Percentiles rank a stretch among this genome's conserved stretches.
phyloP scores from a whole-genome alignment of 768 basidiomycete genomes.

The Macrolepiota dolichaula region DNA sequence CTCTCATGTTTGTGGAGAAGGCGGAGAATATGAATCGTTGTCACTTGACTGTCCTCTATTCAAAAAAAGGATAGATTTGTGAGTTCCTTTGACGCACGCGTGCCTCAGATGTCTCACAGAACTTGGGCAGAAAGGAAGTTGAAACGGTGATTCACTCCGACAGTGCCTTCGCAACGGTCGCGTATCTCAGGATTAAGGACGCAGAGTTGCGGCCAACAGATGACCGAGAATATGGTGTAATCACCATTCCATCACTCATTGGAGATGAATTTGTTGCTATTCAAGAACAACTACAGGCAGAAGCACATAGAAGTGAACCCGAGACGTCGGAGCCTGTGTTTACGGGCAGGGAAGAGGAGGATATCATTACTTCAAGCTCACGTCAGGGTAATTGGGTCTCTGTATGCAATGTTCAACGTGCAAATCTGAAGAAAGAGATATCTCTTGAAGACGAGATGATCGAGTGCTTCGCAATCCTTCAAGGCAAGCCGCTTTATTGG shows the following conservation, averaged over 20 bases:
- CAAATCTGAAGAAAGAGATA: slow-evolving; percentile 17
- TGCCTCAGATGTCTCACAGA: slow-evolving; percentile 1
- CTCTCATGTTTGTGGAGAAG: slow-evolving; percentile 94
- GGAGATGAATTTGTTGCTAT: slow-evolving; percentile 32
- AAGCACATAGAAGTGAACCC: background rate
- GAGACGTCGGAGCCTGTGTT: background rate
- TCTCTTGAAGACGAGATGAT: slow-evolving; percentile 70
- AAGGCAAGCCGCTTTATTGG: slow-evolving; percentile 41
- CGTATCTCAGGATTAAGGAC: slow-evolving; percentile 77
- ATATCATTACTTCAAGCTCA: slow-evolving; percentile 17
- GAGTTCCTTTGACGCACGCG: slow-evolving; percentile 20
- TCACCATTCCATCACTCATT: slow-evolving; percentile 49
- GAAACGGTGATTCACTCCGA: slow-evolving; percentile 78
- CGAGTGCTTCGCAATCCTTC: slow-evolving; percentile 60
- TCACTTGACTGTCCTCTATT: slow-evolving; percentile 90
- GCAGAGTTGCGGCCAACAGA: slow-evolving; percentile 62
- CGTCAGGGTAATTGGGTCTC: slow-evolving; percentile 64
- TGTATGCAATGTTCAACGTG: slow-evolving; percentile 52
- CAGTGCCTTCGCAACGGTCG: slow-evolving; percentile 85
- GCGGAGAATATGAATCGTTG: slow-evolving; percentile 95
- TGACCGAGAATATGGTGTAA: slow-evolving; percentile 10
- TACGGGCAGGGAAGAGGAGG: background rate
- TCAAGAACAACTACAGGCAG: background rate
- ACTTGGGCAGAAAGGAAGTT: slow-evolving; percentile 45
- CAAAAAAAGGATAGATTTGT: slow-evolving; percentile 73